Percentiles rank a stretch among this genome's conserved stretches.
These are phyloP conservation scores for Phytophthora parvispora DNA, from an alignment of 352 stramenopile genomes.

Conservation along the genomic window DNA sequence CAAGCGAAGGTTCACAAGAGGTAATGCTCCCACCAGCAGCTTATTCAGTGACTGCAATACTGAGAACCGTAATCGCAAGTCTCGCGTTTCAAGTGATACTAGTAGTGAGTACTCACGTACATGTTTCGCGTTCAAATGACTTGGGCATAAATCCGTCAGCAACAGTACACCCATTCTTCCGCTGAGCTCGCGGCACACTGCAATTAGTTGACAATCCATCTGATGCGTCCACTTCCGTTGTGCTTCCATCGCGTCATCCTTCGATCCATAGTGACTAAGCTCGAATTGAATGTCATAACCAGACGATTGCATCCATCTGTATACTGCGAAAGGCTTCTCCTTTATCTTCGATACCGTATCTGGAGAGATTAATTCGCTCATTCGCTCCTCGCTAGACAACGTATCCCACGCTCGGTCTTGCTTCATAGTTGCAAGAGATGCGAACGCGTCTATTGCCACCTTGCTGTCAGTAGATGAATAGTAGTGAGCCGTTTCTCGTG, in stretches of 20 bases:
- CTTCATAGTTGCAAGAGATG: constrained; percentile 31
- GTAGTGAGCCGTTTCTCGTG: constrained; percentile 33
- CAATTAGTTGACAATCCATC: constrained; percentile 83
- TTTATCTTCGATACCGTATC: constrained; percentile 8
- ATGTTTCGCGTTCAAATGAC: constrained; percentile 51
- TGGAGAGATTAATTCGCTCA: constrained; percentile 13
- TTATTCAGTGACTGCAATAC: constrained; percentile 74
- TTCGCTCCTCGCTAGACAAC: constrained; percentile 12
- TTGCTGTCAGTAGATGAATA: constrained; percentile 44
- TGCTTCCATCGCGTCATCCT: constrained; percentile 51
- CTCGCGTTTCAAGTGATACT: constrained; percentile 53
- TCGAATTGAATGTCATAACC: constrained; percentile 75
- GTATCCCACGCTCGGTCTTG: constrained; percentile 11
- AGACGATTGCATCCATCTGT: constrained; percentile 51
- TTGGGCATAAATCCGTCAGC: constrained; percentile 72
- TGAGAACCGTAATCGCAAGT: constrained; percentile 68
- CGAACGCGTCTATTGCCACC: constrained; percentile 36
- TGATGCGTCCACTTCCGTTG: constrained; percentile 76
- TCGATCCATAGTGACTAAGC: constrained; percentile 53
- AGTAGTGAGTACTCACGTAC: constrained; percentile 51
- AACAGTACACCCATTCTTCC: constrained; percentile 65
- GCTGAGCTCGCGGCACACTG: constrained; percentile 50
- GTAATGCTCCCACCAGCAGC: constrained; percentile 57
- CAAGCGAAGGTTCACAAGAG: constrained; percentile 73
- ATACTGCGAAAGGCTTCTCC: constrained; percentile 44